Evolutionary conservation across 495 filamentous ascomycete species (phyloP).

Genomic region (Ramalina intermedia): DNA sequence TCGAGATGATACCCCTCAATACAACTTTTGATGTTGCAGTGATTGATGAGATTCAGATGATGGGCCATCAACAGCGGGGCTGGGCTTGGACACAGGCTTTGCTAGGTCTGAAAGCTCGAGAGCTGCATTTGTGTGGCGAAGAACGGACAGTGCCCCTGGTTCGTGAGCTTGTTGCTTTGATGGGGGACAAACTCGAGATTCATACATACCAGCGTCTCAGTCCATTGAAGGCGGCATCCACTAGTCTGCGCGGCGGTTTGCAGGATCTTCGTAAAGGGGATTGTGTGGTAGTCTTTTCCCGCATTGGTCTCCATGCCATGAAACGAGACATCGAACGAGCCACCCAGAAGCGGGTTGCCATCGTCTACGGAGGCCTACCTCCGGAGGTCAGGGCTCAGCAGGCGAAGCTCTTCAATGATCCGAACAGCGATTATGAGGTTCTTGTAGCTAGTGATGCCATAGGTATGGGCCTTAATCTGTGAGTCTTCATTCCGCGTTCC

Average conservation of each 20-base stretch:
- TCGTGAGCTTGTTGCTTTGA: constrained; percentile 56
- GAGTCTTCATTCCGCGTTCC: constrained; percentile 16
- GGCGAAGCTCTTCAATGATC: constrained; percentile 85
- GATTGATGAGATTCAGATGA: constrained; percentile 98
- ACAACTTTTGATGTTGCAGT: constrained; percentile 70
- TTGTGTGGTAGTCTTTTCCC: constrained; percentile 74
- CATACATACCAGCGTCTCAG: constrained; percentile 73
- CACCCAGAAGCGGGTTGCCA: constrained; percentile 69
- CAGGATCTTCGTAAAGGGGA: constrained; percentile 70
- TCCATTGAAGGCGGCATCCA: constrained; percentile 47
- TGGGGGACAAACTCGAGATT: constrained; percentile 71
- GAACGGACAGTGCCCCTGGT: constrained; percentile 68
- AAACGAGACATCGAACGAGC: constrained; percentile 60
- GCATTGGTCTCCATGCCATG: constrained; percentile 65
- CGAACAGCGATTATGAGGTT: constrained; percentile 84
- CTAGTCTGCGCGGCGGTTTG: constrained; percentile 48
- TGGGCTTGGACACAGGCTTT: constrained; percentile 97
- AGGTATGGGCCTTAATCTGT: constrained; percentile 93
- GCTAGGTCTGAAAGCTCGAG: constrained; percentile 68
- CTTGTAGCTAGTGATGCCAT: constrained; percentile 92
- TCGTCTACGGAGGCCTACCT: constrained; percentile 84
- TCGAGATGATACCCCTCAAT: constrained; percentile 84
- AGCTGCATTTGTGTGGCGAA: constrained; percentile 92
- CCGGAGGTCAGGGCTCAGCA: constrained; percentile 88
- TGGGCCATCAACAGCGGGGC: constrained; percentile 61